Evolutionary conservation across 108 stramenopile genomes (phyloP), one percentile per base, ranked within the genome.

Genomic region (Skeletonema grethae): DNA sequence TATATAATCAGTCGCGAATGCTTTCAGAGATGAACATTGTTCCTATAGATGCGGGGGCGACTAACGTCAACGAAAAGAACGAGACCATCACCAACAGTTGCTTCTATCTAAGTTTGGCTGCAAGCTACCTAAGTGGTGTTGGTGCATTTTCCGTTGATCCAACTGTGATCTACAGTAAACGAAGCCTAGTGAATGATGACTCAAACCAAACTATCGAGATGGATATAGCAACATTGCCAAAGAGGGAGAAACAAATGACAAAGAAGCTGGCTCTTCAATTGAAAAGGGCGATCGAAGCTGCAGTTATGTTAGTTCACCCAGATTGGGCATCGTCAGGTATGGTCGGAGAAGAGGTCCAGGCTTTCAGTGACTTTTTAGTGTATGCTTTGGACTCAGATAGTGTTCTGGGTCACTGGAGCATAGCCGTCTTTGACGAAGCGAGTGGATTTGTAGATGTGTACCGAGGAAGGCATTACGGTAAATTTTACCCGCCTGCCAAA

Each of bases 401-500:
- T 7, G 34, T 82, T 32, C 31, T 82, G 15, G 72, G 68, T 18
- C 76, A 82, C 22, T 82, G 81, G 81, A 65, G 76, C 48, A 73
- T 82, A 18, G 67, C 61, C 7, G 76, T 82, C 15, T 82, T 82
- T 46, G 81, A 82, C 35, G 69, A 77, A 18, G 74, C 76, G 3
- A 73, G 71, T 61, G 81, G 81, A 35, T 82, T 82, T 53, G 81
- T 82, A 5, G 81, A 82, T 62, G 61, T 82, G 4, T 82, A 77
- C 62, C 36, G 72, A 15, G 81, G 81, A 11, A 65, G 72, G 25
- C 73, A 75, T 57, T 82, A 82, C 57, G 74, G 76, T n/a, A 77
- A 77, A 34, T 69, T 69, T 34, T 79, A 79, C 24, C 78, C 78
- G 18, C 78, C 78, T 20, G 63, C 36, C 43, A 69, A 68, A 56